Conservation (phyloP, 75 land plant species). For the Isoetes taiwanensis region DNA sequence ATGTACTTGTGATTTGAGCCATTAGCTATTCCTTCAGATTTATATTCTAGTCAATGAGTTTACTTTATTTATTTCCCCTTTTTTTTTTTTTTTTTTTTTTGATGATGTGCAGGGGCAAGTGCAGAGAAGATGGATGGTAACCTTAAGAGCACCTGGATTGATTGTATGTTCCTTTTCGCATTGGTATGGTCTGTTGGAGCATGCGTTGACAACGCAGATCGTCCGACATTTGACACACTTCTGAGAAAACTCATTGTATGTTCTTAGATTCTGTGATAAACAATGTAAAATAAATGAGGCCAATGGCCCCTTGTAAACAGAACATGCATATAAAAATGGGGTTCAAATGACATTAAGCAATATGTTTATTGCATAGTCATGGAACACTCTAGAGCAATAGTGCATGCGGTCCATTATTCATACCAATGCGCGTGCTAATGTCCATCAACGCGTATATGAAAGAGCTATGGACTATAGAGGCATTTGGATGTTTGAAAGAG, state of each 20-base stretch:
- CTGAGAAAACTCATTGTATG: constrained; percentile 20
- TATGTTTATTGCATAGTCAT: too few relatives aligned
- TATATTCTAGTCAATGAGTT: background rate
- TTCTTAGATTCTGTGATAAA: background rate
- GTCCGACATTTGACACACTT: constrained; percentile 15
- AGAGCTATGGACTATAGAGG: too few relatives aligned
- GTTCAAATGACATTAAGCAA: too few relatives aligned
- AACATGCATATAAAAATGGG: too few relatives aligned
- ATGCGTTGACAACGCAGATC: constrained; percentile 13
- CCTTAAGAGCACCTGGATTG: constrained; percentile 15
- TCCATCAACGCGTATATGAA: too few relatives aligned
- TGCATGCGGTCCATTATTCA: too few relatives aligned
- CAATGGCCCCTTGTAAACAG: too few relatives aligned
- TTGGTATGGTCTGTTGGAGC: constrained; percentile 20
- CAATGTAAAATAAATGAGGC: too few relatives aligned
- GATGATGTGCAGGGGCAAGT: constrained; percentile 10
- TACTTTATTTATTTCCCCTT: background rate
- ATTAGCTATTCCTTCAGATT: background rate
- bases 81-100: background rate
- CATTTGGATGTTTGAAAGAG: too few relatives aligned
- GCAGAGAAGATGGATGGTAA: constrained; percentile 19
- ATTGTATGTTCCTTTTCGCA: constrained; percentile 19
- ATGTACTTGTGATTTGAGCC: background rate
- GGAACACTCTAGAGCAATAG: too few relatives aligned
- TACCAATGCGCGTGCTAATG: too few relatives aligned